Base-by-base conservation (phyloP, 163 green algal species). In the Smithsoniella earleae region DNA sequence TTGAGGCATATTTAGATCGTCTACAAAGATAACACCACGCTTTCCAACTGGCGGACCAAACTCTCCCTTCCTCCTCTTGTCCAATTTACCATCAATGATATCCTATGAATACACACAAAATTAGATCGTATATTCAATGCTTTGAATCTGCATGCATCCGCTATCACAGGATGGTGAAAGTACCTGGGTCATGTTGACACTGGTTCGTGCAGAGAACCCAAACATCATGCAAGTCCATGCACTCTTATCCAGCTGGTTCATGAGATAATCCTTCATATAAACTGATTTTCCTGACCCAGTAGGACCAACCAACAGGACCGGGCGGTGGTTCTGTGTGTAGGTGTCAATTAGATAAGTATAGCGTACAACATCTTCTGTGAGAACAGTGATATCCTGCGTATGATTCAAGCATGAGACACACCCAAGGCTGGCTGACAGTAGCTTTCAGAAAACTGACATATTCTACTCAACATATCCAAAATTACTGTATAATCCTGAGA, bases 211-310 rank as follows among this genome's bases (percentile, higher is more conserved):
- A 22, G 78, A 87, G 76, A 92, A 92, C 40, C 80, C 89, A 80
- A 90, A 82, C 36, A 91, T 77, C 74, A 86, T 85, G 45, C 33
- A 80, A n/a, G 73, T 80, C 76, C 84, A 91, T 36, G 58, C 20
- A 31, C 52, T 66, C 1, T 75, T 75, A 2, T 81, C 80, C 58
- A 89, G 6, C 43, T 69, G 31, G 25, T 33, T 30, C 40, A 49
- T 49, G 27, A 91, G 76, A 63, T 89, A 80, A 31, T 77, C 45
- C 81, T 94, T 94, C 27, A 92, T 77, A 79, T 94, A 94, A 16
- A 84, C 85, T 2, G 80, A 89, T 78, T 94, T 94, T 52, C 88
- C 88, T n/a, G 88, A 91, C 31, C 87, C 87, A 1, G 87, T 91
- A 36, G 86, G 86, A 1, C 87, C 86, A 65, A 89, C 84, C 34